Conservation (phyloP, 1,284 basidiomycete genomes). For the Taiwanofungus camphoratus region DNA sequence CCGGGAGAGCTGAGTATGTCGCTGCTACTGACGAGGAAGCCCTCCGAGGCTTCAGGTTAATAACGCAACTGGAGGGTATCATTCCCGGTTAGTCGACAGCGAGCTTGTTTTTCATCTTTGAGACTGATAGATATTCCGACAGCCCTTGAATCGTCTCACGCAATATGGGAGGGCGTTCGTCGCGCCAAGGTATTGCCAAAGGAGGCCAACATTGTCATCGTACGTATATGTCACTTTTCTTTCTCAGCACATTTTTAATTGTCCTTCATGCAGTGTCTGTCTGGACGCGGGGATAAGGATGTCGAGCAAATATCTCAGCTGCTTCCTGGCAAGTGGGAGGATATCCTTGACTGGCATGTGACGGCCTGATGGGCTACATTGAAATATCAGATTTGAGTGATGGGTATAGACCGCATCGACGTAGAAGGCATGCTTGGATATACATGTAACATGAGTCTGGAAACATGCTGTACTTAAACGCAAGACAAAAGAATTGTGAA, state of each 20-base stretch:
- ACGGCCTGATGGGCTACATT: constrained; percentile 20
- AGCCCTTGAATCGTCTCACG: constrained; percentile 95
- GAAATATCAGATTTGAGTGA: too few relatives aligned
- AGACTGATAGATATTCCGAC: constrained; percentile 1
- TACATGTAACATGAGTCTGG: too few relatives aligned
- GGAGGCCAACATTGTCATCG: constrained; percentile 87
- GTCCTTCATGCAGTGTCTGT: constrained; percentile 57
- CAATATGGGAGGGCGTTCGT: constrained; percentile 87
- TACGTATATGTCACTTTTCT: constrained; percentile 36
- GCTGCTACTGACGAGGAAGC: constrained; percentile 93
- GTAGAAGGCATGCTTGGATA: too few relatives aligned
- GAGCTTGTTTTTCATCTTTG: not conserved
- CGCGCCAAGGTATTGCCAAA: constrained; percentile 82
- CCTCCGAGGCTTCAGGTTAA: constrained; percentile 85
- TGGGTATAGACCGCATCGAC: too few relatives aligned
- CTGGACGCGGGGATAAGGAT: constrained; percentile 92
- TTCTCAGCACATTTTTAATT: not conserved
- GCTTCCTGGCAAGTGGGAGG: constrained; percentile 82
- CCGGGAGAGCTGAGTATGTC: constrained; percentile 89
- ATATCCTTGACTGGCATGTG: constrained; percentile 85
- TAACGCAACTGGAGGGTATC: constrained; percentile 93
- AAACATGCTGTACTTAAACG: too few relatives aligned
- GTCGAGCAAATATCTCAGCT: constrained; percentile 87
- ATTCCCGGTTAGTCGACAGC: constrained; percentile 79
- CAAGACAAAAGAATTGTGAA: too few relatives aligned